Evolutionary conservation across 1,284 basidiomycete species (phyloP), one percentile per base, ranked within the genome.

Genomic region (Trametes polyzona): DNA sequence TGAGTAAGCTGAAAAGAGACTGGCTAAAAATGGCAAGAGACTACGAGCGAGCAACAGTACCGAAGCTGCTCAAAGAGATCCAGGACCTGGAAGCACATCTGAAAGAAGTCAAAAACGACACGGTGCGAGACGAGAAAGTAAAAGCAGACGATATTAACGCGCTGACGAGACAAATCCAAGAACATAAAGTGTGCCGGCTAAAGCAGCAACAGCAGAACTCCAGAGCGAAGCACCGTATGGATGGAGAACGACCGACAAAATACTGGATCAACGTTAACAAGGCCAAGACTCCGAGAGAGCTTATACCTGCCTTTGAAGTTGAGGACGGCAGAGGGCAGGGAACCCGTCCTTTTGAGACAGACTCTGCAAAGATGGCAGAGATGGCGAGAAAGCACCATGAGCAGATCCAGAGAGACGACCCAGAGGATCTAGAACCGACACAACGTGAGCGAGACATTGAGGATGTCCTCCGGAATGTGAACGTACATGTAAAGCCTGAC

Each of bases 171-270:
- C 43, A 47, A 8, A 32, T 59, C 1, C 2, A 12, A 10, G 6
- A 23, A 2, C 39, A 46, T 0, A 43, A 43, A 23, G 23, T 19
- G 2, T 50, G 36, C 5, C 10, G 49, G 0, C 2, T 35, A 0
- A 39, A 43, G 4, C 43, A 55, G 9, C 26, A 21, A n/a, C 44
- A 55, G 17, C 8, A 16, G 4, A 32, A 27, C 1, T 26, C 23
- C 1, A 19, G 43, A 4, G 48, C 55, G 2, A 24, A 30, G 2
- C 30, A 62, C 57, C 46, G 58, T 0, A 10, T 71, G 0, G 62
- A 73, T 37, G 71, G 71, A 0, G 75, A 78, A 53, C 67, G 64
- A 0, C 65, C 72, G 0, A 54, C 55, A 6, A 72, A 72, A 52
- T 68, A 65, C 51, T 77, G 76, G 74, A 65, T 66, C 0, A 52